Evolutionary conservation across 306 rosid genomes (phyloP).

Genomic region (Adenanthera pavonina): DNA sequence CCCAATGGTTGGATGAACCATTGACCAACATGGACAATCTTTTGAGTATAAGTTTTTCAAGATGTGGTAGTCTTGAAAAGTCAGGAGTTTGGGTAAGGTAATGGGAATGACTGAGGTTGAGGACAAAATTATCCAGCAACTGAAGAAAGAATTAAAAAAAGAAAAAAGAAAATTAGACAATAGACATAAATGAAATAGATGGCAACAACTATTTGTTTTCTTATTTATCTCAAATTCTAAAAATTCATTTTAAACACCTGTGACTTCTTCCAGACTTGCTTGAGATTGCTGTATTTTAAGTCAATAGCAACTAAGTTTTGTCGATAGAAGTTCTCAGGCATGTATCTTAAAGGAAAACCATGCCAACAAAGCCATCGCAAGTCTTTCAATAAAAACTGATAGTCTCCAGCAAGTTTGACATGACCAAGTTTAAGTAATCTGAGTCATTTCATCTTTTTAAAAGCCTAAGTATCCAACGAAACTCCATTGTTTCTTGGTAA

Average conservation of each 20-base stretch:
- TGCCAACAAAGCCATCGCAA: conserved; percentile 53
- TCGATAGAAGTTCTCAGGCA: no score
- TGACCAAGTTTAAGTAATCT: conserved; percentile 44
- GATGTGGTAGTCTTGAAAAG: conserved; percentile 44
- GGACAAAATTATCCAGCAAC: conserved; percentile 35
- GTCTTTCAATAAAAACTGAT: conserved; percentile 34
- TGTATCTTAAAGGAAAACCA: neutral
- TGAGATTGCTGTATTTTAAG: conserved; percentile 38
- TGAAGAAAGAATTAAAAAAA: neutral
- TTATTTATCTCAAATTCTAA: neutral
- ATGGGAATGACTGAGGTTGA: conserved; percentile 44
- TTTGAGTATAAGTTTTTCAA: neutral
- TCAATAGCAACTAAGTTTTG: no score
- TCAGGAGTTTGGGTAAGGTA: conserved; percentile 39
- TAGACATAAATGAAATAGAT: neutral
- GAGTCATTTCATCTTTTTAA: conserved; percentile 46
- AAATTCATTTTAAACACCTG: conserved; percentile 40
- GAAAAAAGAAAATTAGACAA: neutral
- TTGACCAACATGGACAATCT: conserved; percentile 25
- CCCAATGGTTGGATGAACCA: conserved; percentile 49
- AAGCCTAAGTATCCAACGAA: conserved; percentile 36
- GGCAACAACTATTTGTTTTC: neutral
- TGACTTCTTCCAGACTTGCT: conserved; percentile 40
- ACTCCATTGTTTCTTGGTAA: neutral
- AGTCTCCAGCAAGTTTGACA: conserved; percentile 37